Base-by-base conservation (phyloP, 2,329 filamentous ascomycete genomes). In the Reticulascus tulasneorum region DNA sequence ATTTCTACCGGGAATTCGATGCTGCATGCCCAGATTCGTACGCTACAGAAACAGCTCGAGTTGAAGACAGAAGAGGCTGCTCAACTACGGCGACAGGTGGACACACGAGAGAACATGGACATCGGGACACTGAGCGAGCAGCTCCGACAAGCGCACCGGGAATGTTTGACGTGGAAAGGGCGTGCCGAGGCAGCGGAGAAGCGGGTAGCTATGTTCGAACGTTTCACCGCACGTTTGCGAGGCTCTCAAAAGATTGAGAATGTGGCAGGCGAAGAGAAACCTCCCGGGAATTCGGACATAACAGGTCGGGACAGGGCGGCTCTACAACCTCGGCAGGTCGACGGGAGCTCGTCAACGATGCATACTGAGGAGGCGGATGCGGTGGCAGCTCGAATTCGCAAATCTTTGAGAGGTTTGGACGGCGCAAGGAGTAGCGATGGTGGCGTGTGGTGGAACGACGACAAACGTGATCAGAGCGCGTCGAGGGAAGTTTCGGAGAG, bases 131-230 rank as follows among this genome's bases (percentile, higher is more conserved):
- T 78, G 35, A 66, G 64, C 35, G 67, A 75, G 44, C 62, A 74
- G 45, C 48, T 81, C 28, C 55, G 67, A 15, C 55, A 59, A 15
- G 54, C 63, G 4, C 64, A 62, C 33, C 52, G 57, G 22, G 69
- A 75, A 29, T 51, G 60, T 22, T 48, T 58, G 20, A 63, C 58
- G 42, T 83, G 78, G 79, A 71, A 63, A 44, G 64, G 62, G 21
- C 62, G 75, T 21, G 79, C 79, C 0, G 67, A 77, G 47, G 60
- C 64, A 5, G 76, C 77, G 0, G 77, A 83, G 57, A 64, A 58
- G 41, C 63, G 70, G 31, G 51, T 79, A 13, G 60, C 63, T 5
- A 63, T 69, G 17, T 66, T 74, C 40, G 64, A 75, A 49, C 54
- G 57, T 25, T 67, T 71, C 40, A 62, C 60, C 4, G 41, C 51